Evolutionary conservation across 345 rosid genomes (phyloP).

Genomic region (Gossypium mustelinum): DNA sequence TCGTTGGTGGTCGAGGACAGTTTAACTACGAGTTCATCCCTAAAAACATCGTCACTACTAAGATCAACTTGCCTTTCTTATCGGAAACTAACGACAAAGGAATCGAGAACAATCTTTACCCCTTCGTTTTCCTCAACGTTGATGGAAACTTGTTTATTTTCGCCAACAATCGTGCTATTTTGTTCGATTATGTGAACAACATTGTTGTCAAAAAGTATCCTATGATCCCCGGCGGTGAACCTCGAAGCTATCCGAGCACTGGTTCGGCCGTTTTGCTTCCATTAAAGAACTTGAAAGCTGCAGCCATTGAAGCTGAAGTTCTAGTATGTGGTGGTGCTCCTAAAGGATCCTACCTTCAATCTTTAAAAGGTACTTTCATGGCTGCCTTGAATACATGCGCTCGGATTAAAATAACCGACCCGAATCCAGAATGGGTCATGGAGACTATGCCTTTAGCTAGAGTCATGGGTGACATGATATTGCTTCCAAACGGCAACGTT

Average conservation of each 20-base stretch:
- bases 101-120: not conserved
- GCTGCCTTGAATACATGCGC: conserved; percentile 23
- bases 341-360: not conserved
- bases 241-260: not conserved
- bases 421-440: not conserved
- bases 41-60: not conserved
- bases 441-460: conserved; percentile 32
- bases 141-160: not conserved
- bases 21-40: not conserved
- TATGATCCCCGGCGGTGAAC: not conserved
- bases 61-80: not conserved
- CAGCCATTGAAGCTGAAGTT: not conserved
- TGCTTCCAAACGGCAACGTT: conserved; percentile 50
- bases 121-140: not conserved
- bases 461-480: conserved; percentile 76
- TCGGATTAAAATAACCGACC: not conserved
- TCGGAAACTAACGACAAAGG: not conserved
- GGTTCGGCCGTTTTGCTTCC: not conserved
- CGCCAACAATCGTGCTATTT: not conserved
- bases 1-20: not conserved
- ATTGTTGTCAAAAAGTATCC: not conserved
- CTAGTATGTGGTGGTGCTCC: not conserved
- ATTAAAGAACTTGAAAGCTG: not conserved
- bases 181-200: not conserved
- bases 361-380: not conserved